A percentile compares a stretch with the other conserved stretches of the same genome.
phyloP scores from a whole-genome alignment of 305 asterid genomes.

The Caryopteris hybrid region DNA sequence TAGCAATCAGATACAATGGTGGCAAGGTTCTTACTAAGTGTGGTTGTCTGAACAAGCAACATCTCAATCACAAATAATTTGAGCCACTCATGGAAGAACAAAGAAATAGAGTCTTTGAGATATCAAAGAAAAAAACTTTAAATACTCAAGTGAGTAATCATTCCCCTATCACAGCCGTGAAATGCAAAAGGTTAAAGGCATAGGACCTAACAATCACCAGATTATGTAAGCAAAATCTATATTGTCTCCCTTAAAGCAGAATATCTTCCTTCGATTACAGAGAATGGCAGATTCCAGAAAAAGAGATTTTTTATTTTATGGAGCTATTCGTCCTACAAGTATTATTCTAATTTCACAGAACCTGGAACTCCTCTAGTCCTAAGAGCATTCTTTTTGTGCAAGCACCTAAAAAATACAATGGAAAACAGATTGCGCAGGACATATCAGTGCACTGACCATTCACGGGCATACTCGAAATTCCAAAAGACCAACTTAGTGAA shows the following conservation, averaged over 20 bases:
- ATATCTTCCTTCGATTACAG: neutral
- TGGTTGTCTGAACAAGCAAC: neutral
- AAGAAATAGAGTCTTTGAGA: neutral
- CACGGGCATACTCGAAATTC: slow-evolving; percentile 1
- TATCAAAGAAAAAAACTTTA: neutral
- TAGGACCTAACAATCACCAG: neutral
- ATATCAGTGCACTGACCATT: neutral
- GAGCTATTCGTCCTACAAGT: neutral
- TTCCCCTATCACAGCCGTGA: slow-evolving; percentile 3
- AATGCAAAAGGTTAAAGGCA: neutral
- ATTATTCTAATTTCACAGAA: neutral
- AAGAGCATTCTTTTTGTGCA: neutral
- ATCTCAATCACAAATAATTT: neutral
- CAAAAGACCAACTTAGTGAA: neutral
- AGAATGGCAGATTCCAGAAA: slow-evolving; percentile 1
- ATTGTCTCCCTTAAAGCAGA: neutral
- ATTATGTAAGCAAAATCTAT: neutral
- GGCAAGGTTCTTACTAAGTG: neutral
- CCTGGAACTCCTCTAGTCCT: neutral
- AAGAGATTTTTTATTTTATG: neutral
- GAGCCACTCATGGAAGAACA: neutral
- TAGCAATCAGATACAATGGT: neutral
- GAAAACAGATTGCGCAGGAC: neutral
- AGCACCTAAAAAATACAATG: neutral
- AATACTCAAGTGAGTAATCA: neutral